Evolutionary conservation across 106 monocot genomes (phyloP), one percentile per base, ranked within the genome.

Genomic region (Gastrodia elata): DNA sequence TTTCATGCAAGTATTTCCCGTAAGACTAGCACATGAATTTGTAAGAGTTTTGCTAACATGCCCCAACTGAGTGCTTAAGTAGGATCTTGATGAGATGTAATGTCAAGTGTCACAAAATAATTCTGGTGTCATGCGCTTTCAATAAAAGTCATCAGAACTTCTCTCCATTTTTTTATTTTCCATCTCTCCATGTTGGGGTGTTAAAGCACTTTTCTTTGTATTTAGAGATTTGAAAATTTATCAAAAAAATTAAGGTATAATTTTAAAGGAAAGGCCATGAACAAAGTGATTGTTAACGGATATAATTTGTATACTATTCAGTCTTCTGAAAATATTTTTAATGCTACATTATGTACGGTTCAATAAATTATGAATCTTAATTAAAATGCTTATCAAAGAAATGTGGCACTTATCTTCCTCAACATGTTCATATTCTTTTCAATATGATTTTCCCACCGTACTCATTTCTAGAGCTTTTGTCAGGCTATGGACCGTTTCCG

Each of bases 401-500:
- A 55, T n/a, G 56, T 57, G 56, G 22, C 24, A n/a, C 64, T 64
- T 32, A 7, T 32, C 26, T 64, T n/a, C 1, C 9, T 64, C 32
- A 64, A 30, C 8, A 3, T 64, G 8, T 64, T 64, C 32, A 26
- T 64, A 30, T 27, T 10, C n/a, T 30, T 33, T 6, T n/a, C n/a
- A 8, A 10, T 64, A 64, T 40, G 25, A 69, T 69, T 69, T 2
- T 67, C 4, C 32, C 37, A 67, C 5, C 20, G 37, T 16, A 67
- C 38, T 69, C 25, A 40, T 14, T 39, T 40, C 7, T 69, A 27
- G 22, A 39, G 5, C n/a, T 40, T 74, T 79, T 68, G 42, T 77
- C 73, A 98, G 98, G 93, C 98, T 27, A 82, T 98, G 75, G 98
- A 98, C 76, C 89, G 92, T 67, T 98, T 93, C 75, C 90, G 93